Evolutionary conservation across 106 monocot genomes (phyloP), one percentile per base, ranked within the genome.

Genomic region (Gastrodia elata): DNA sequence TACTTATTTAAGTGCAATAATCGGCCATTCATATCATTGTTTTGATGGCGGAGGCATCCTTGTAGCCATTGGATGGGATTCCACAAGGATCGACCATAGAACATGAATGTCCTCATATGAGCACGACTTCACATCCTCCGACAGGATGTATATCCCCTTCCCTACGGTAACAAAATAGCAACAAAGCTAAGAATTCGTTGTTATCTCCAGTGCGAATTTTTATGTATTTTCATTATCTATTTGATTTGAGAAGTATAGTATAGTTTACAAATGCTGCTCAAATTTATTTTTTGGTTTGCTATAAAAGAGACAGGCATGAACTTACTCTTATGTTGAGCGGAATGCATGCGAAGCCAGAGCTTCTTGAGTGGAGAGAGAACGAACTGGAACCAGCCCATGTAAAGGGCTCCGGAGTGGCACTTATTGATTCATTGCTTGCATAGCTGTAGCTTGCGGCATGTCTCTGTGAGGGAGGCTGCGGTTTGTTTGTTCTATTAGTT

Each of bases 91-190:
- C 16, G 88, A 92, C 91, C 91, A 92, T 2, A 92, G 77, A n/a
- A 91, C 82, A 26, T 91, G 91, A 68, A 91, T 87, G 28, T 91
- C 91, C 58, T 91, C 91, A 30, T 80, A 85, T 52, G 72, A 83
- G 79, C 91, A 91, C 41, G 91, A 91, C 85, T 87, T 83, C 73
- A 92, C 91, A 72, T 92, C 91, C 38, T 92, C 88, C 20, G 86
- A 86, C 0, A 92, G 76, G 40, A 91, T 86, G 79, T 84, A 82
- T 44, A 91, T 91, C 57, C 91, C 91, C 65, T 80, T 77, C 18
- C 82, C 91, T 88, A 35, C 38, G 5, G 25, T 40, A 40, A 39
- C 69, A 69, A 41, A 69, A 40, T 32, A 20, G 24, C 68, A 69
- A 15, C 35, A 38, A n/a, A 67, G 3, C 20, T 3, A 30, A 61